These are phyloP conservation scores for Penicillium bovifimosum DNA, from an alignment of 495 filamentous ascomycete species.

Conservation along the genomic window DNA sequence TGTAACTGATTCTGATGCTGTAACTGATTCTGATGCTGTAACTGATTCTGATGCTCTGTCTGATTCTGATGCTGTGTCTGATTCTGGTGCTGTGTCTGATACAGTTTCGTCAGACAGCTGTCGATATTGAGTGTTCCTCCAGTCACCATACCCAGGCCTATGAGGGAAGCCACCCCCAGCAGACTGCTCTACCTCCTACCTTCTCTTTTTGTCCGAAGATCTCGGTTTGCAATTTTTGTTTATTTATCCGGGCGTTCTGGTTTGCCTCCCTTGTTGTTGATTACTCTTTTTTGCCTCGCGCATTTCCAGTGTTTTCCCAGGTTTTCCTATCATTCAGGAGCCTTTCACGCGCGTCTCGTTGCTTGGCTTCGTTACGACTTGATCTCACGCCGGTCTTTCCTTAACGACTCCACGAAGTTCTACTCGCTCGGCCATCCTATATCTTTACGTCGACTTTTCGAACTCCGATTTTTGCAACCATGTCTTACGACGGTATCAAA, in stretches of 20 bases:
- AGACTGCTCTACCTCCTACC: too few relatives aligned
- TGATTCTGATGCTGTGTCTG: too few relatives aligned
- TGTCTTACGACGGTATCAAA: constrained; percentile 61
- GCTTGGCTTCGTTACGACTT: constrained; percentile 32
- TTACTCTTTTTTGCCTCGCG: constrained; percentile 26
- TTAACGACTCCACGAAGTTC: constrained; percentile 42
- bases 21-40: too few relatives aligned
- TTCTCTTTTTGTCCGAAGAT: constrained; percentile 32
- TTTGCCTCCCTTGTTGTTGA: constrained; percentile 17
- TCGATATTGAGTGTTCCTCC: too few relatives aligned
- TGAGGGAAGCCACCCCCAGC: too few relatives aligned
- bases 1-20: too few relatives aligned
- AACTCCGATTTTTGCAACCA: constrained; percentile 30
- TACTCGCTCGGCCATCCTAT: constrained; percentile 36
- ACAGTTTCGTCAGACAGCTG: too few relatives aligned
- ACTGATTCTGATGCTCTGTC: too few relatives aligned
- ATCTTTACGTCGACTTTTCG: constrained; percentile 28
- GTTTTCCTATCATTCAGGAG: constrained; percentile 18
- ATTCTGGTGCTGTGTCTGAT: too few relatives aligned
- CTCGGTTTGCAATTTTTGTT: constrained; percentile 29
- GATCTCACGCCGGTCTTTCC: constrained; percentile 35
- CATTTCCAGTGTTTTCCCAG: constrained; percentile 23
- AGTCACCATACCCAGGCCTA: too few relatives aligned
- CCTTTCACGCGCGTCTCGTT: constrained; percentile 22
- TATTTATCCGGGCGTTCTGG: constrained; percentile 28